These are phyloP conservation scores for Corchorus olitorius DNA, from an alignment of 345 rosid genomes.

Conservation along the genomic window DNA sequence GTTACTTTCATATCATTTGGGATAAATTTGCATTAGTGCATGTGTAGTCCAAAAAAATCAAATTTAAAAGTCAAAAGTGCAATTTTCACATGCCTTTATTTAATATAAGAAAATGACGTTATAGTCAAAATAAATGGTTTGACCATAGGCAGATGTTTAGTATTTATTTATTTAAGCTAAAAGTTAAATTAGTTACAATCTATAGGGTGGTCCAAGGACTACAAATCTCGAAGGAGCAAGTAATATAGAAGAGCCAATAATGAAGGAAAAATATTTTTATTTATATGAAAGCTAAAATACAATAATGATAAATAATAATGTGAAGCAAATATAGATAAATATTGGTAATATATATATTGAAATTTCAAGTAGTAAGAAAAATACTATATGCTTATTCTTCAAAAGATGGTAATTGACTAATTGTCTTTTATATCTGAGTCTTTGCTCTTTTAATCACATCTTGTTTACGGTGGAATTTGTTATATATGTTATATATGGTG, in stretches of 20 bases:
- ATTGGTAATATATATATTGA: not conserved
- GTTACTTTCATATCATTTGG: not conserved
- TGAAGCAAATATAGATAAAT: not conserved
- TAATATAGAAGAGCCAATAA: not conserved
- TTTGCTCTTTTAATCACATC: too few species aligned
- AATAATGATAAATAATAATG: not conserved
- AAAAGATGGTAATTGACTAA: too few species aligned
- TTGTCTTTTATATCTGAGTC: too few species aligned
- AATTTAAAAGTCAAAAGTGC: slow-evolving; percentile 11
- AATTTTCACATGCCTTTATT: not conserved
- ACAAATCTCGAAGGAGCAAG: not conserved
- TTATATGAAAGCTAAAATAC: not conserved
- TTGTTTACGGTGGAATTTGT: too few species aligned
- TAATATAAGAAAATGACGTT: slow-evolving; percentile 9
- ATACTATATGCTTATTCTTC: too few species aligned
- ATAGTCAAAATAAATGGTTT: slow-evolving; percentile 3
- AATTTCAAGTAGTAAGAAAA: not conserved
- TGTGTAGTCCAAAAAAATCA: not conserved
- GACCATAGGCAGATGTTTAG: not conserved
- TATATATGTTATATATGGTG: too few species aligned
- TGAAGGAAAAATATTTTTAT: too few species aligned
- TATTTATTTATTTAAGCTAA: not conserved
- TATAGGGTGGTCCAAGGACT: not conserved
- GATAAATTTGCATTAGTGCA: not conserved
- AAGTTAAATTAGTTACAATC: not conserved